Base-by-base conservation (phyloP, 1,139 yeast genomes). In the Kurtzmaniella quercitrusa region DNA sequence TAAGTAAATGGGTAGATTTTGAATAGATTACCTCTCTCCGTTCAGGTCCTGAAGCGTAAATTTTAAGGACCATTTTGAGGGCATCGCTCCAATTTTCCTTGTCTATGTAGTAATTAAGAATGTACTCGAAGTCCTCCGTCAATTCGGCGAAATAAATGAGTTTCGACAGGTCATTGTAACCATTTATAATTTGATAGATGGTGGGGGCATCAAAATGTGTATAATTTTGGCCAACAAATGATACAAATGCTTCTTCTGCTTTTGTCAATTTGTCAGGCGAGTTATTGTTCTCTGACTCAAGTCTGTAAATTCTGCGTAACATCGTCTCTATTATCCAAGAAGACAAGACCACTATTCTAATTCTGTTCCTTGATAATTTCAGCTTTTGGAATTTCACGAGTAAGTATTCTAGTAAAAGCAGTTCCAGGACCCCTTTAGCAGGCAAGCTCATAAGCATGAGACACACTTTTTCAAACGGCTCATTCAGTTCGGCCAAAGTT, bases 311-410 rank as follows among this genome's bases (percentile, higher is more conserved):
- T 6, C 53, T 47, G 38, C 73, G 49, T 6, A 68, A 53, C 54
- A 64, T 56, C 11, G 86, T 61, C 63, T 89, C 94, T 5, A 88
- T 74, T 33, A 91, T 78, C 96, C 97, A 91, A 45, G 85, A 78
- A 0, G 91, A 80, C n/a, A 91, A 60, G 45, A 88, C 72, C 0
- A 76, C 68, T 32, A 76, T 63, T 53, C 84, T 85, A 56, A 86
- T 76, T 36, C 66, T 63, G 45, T 65, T 66, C 15, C 58, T 63
- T 33, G 63, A 74, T 38, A 46, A 67, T 59, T 46, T 70, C 53
- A 50, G 76, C 47, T 50, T 50, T 42, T 37, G 60, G 40, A 86
- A 70, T 51, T 87, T 84, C 1, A 73, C 65, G 3, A 65, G 51
- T 18, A 91, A 66, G 52, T 85, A 88, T 39, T 70, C 74, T 39